These are phyloP conservation scores for Russula dissimulans DNA, from an alignment of 768 basidiomycete genomes.

Conservation along the genomic window DNA sequence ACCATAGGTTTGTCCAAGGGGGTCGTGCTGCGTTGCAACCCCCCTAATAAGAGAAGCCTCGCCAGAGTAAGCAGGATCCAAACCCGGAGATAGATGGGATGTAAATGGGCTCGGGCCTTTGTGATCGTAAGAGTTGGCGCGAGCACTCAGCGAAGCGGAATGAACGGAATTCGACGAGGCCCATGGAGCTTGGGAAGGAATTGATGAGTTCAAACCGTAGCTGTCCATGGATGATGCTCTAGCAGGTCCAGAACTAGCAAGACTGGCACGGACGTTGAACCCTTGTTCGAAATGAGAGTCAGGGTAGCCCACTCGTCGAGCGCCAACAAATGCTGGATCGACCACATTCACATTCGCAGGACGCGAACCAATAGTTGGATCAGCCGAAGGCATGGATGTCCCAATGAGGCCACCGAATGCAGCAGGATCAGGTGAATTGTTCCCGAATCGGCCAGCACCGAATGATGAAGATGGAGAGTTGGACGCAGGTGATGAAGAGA, in stretches of 20 bases:
- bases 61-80: slow-evolving; percentile 9
- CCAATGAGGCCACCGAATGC: slow-evolving; percentile 41
- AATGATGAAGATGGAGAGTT: slow-evolving; percentile 71
- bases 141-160: background rate
- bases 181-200: slow-evolving; percentile 13
- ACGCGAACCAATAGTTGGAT: slow-evolving; percentile 9
- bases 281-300: slow-evolving; percentile 16
- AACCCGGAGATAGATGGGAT: background rate
- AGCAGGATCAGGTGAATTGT: slow-evolving; percentile 61
- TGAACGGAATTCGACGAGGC: slow-evolving; percentile 6
- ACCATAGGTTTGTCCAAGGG: slow-evolving; percentile 2
- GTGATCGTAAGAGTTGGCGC: slow-evolving; percentile 12
- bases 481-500: slow-evolving; percentile 44
- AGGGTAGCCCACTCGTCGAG: slow-evolving; percentile 12
- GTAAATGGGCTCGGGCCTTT: slow-evolving; percentile 9
- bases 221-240: slow-evolving; percentile 11
- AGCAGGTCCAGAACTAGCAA: slow-evolving; percentile 4
- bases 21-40: slow-evolving; percentile 12
- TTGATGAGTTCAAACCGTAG: slow-evolving; percentile 11
- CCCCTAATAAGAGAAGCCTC: slow-evolving; percentile 10
- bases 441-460: slow-evolving; percentile 51
- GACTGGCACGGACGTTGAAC: slow-evolving; percentile 5
- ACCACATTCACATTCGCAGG: slow-evolving; percentile 11
- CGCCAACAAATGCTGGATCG: background rate
- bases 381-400: slow-evolving; percentile 24